A percentile compares a stretch with the other conserved stretches of the same genome.
Evolutionary conservation across 805 yeast genomes (phyloP).

Genomic region (Pichia scutulata): DNA sequence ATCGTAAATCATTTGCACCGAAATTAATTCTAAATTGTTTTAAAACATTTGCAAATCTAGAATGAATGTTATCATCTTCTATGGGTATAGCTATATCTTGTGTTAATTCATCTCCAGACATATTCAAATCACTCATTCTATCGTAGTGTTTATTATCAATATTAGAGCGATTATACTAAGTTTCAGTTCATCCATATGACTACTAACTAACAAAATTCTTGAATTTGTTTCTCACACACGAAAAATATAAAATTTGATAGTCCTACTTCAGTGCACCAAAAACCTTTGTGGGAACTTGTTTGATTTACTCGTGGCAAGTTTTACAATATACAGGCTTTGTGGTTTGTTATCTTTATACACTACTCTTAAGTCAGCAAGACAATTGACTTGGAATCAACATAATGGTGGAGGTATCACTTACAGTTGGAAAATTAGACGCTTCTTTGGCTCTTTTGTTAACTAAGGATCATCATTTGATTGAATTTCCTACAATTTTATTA

Average conservation of each 20-base stretch:
- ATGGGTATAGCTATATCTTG: conserved; percentile 14
- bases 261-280: conserved; percentile 2
- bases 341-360: too few relatives aligned
- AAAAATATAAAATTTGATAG: background rate
- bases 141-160: too few relatives aligned
- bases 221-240: background rate
- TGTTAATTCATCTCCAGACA: background rate
- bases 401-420: conserved; percentile 85
- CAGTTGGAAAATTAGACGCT: conserved; percentile 94
- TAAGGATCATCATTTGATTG: conserved; percentile 83
- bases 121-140: background rate
- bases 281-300: background rate
- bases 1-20: conserved; percentile 16
- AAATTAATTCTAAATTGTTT: conserved; percentile 25
- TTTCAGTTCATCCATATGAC: too few relatives aligned
- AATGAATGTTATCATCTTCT: conserved; percentile 18
- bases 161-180: too few relatives aligned
- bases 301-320: background rate
- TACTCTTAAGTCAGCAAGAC: background rate
- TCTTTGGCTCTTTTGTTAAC: conserved; percentile 87
- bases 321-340: background rate
- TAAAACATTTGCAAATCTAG: conserved; percentile 33
- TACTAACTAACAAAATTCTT: background rate
- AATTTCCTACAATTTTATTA: conserved; percentile 88
- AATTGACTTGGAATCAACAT: background rate